phyloP scores from a whole-genome alignment of 345 rosid genomes.

The Hibiscus trionum region DNA sequence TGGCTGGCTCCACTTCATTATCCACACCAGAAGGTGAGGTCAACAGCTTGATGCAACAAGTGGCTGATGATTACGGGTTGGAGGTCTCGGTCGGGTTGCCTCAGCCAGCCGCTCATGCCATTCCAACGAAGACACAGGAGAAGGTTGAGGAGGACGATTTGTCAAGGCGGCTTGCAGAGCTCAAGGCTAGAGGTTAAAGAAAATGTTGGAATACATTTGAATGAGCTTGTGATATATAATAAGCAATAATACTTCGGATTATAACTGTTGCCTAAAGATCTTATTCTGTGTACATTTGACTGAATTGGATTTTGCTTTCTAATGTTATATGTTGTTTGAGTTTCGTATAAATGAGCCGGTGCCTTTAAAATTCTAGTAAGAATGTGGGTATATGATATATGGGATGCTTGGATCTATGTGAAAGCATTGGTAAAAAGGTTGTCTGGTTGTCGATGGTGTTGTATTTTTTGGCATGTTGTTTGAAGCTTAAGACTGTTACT shows the following conservation, averaged over 20 bases:
- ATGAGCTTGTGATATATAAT: background rate
- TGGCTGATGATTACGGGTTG: conserved; percentile 88
- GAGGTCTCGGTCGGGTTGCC: conserved; percentile 96
- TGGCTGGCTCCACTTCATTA: conserved; percentile 95
- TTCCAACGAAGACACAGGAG: conserved; percentile 60
- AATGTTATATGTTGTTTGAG: background rate
- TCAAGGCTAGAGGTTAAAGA: conserved; percentile 65
- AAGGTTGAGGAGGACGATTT: conserved; percentile 90
- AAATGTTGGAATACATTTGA: background rate
- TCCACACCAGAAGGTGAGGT: conserved; percentile 98
- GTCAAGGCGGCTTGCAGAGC: conserved; percentile 91
- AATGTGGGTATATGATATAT: background rate
- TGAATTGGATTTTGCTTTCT: conserved; percentile 1
- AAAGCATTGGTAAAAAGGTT: too few relatives aligned
- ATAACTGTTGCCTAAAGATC: background rate
- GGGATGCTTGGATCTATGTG: background rate
- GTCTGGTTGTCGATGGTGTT: too few relatives aligned
- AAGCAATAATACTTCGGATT: background rate
- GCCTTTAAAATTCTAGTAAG: background rate
- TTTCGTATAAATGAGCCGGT: conserved; percentile 9
- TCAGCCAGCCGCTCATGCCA: conserved; percentile 91
- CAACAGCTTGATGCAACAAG: conserved; percentile 95
- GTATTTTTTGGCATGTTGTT: too few relatives aligned
- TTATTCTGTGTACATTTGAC: conserved; percentile 17
- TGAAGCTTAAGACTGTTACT: too few relatives aligned